Conservation (phyloP, 352 stramenopile species). For the Globisporangium recalcitrans region DNA sequence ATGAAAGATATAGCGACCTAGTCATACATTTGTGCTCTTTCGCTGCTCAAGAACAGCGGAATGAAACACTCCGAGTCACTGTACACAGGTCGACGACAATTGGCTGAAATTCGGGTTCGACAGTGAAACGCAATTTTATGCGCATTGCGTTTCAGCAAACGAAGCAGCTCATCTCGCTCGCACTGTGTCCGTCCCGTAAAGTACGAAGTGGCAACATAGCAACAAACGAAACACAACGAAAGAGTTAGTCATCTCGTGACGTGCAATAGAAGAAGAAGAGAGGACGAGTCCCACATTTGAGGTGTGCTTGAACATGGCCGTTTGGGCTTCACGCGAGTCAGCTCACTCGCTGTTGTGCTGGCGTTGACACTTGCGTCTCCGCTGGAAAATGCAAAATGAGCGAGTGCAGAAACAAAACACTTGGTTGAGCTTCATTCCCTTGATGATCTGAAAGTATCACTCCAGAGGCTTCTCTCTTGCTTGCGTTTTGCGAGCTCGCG, state of each 20-base stretch:
- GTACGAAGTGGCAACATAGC: conserved; percentile 7
- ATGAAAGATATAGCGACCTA: not conserved
- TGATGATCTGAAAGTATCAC: not conserved
- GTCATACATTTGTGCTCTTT: not conserved
- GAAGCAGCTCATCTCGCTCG: not conserved
- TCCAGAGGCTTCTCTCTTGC: not conserved
- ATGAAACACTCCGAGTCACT: not conserved
- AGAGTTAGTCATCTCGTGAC: conserved; percentile 3
- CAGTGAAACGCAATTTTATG: conserved; percentile 8
- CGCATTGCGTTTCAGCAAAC: conserved; percentile 10
- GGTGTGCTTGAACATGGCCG: not conserved
- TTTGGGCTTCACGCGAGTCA: not conserved
- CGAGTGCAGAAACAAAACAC: not conserved
- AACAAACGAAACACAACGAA: not conserved
- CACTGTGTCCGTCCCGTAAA: not conserved
- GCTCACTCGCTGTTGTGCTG: not conserved
- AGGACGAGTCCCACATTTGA: not conserved
- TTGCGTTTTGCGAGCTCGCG: conserved; percentile 2
- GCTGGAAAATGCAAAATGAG: not conserved
- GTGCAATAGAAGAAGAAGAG: conserved; percentile 4
- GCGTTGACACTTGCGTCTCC: not conserved
- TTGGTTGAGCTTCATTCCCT: too few species aligned
- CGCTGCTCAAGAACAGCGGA: not conserved
- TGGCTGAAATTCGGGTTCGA: conserved; percentile 2
- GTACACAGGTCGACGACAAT: not conserved